Conservation (phyloP, 768 basidiomycete species). For the Candolleomyces eurysporus region DNA sequence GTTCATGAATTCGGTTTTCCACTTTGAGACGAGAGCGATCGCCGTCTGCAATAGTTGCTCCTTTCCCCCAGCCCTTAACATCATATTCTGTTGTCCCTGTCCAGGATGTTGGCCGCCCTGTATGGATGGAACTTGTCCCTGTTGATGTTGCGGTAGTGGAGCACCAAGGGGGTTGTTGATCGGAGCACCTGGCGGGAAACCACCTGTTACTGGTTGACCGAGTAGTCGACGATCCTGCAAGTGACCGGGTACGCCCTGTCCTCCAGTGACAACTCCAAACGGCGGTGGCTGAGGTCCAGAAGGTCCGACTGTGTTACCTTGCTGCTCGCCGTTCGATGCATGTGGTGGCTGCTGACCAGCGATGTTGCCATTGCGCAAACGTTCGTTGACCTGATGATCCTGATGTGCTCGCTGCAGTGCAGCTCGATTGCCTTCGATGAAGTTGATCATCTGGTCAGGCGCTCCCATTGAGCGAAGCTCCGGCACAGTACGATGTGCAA, state of each 20-base stretch:
- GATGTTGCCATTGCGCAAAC: slow-evolving; percentile 12
- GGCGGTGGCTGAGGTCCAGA: slow-evolving; percentile 1
- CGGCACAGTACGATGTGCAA: slow-evolving; percentile 41
- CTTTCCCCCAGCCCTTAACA: too few species aligned
- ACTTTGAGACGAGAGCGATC: slow-evolving; percentile 9
- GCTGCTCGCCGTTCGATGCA: slow-evolving; percentile 15
- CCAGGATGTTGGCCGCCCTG: slow-evolving; percentile 15
- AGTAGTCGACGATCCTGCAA: slow-evolving; percentile 3
- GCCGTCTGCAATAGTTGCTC: slow-evolving; percentile 23
- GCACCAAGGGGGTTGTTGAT: slow-evolving; percentile 1
- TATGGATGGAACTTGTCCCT: background rate
- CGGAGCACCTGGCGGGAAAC: background rate
- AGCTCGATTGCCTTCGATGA: slow-evolving; percentile 58
- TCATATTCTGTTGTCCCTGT: slow-evolving; percentile 24
- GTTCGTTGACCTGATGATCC: slow-evolving; percentile 36
- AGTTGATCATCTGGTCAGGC: slow-evolving; percentile 47
- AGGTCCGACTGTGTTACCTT: slow-evolving; percentile 10
- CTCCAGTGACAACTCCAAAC: slow-evolving; percentile 2
- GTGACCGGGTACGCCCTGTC: slow-evolving; percentile 3
- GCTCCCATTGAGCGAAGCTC: slow-evolving; percentile 56
- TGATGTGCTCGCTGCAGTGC: slow-evolving; percentile 37
- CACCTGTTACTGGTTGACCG: background rate
- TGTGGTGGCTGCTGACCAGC: slow-evolving; percentile 19
- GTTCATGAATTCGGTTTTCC: slow-evolving; percentile 32
- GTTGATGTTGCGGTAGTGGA: slow-evolving; percentile 2